phyloP scores from a whole-genome alignment of 1,284 basidiomycete genomes.

The Gymnopus androsaceus region DNA sequence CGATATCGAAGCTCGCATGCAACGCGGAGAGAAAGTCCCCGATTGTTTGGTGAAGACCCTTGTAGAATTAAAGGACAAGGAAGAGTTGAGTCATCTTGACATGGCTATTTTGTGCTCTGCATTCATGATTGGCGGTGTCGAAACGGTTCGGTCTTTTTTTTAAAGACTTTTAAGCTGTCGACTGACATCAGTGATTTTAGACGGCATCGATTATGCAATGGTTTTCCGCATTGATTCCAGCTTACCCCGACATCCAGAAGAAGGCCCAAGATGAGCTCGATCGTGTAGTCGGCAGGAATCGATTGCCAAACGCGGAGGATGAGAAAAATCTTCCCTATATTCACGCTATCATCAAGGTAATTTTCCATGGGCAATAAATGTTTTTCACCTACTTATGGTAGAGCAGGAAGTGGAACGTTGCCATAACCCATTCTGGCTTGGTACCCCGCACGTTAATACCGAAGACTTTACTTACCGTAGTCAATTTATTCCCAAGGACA shows the following conservation, averaged over 20 bases:
- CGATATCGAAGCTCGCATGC: slow-evolving; percentile 29
- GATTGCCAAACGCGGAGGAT: slow-evolving; percentile 34
- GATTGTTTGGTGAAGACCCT: slow-evolving; percentile 41
- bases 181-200: slow-evolving; percentile 19
- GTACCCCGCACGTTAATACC: slow-evolving; percentile 38
- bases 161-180: neutral
- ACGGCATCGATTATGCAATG: slow-evolving; percentile 38
- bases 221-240: slow-evolving; percentile 37
- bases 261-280: slow-evolving; percentile 36
- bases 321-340: slow-evolving; percentile 36
- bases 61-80: slow-evolving; percentile 33
- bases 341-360: slow-evolving; percentile 35
- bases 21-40: slow-evolving; percentile 32
- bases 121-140: slow-evolving; percentile 44
- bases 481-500: slow-evolving; percentile 41
- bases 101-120: slow-evolving; percentile 40
- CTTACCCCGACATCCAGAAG: slow-evolving; percentile 32
- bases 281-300: slow-evolving; percentile 35
- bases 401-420: slow-evolving; percentile 26
- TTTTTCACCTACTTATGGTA: neutral
- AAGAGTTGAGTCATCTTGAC: slow-evolving; percentile 39
- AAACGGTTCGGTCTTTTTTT: slow-evolving; percentile 37
- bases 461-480: slow-evolving; percentile 43
- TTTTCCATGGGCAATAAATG: neutral
- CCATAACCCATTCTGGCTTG: slow-evolving; percentile 44